Conservation (phyloP, 352 stramenopile genomes). For the Phytophthora niederhauseri region DNA sequence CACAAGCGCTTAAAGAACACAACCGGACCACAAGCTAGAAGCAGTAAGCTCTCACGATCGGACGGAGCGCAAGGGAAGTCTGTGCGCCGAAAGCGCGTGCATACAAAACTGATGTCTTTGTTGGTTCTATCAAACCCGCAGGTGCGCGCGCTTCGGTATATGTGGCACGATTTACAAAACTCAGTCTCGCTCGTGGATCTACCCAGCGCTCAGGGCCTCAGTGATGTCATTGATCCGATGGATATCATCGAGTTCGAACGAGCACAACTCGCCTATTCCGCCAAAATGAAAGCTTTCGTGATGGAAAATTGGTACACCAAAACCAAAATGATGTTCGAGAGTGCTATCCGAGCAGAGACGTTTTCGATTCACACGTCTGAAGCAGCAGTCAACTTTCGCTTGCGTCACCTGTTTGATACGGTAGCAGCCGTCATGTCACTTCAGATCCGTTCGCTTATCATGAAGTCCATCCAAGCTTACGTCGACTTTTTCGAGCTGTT, state of each 20-base stretch:
- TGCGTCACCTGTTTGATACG: constrained; percentile 63
- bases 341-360: constrained; percentile 30
- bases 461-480: constrained; percentile 71
- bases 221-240: constrained; percentile 26
- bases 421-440: constrained; percentile 78
- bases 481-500: constrained; percentile 74
- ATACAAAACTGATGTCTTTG: constrained; percentile 43
- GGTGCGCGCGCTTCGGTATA: constrained; percentile 56
- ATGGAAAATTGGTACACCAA: constrained; percentile 72
- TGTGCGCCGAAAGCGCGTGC: constrained; percentile 42
- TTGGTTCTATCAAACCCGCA: constrained; percentile 61
- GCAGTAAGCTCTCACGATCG: neutral
- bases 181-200: constrained; percentile 56
- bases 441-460: constrained; percentile 66
- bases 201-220: constrained; percentile 36
- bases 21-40: neutral
- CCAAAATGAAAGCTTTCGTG: constrained; percentile 43
- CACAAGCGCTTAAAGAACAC: constrained; percentile 1
- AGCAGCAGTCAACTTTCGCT: constrained; percentile 27
- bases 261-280: constrained; percentile 55
- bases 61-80: constrained; percentile 26
- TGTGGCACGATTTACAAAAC: constrained; percentile 66
- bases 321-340: constrained; percentile 56
- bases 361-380: constrained; percentile 32
- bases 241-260: constrained; percentile 62